Base-by-base conservation (phyloP, 345 rosid genomes). In the Conringia planisiliqua region DNA sequence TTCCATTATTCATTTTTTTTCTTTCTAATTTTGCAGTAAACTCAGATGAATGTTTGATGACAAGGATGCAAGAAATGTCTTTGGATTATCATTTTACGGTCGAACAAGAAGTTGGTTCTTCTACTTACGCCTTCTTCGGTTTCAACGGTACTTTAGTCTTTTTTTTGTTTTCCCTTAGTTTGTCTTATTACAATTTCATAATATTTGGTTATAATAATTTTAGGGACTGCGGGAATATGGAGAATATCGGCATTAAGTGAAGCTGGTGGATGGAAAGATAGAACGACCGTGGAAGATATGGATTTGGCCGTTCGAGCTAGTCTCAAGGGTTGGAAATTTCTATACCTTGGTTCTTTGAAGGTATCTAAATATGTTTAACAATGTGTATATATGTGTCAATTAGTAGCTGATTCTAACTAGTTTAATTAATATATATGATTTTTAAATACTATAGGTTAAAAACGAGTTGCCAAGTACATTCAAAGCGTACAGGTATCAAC, bases 201-300 rank as follows among this genome's bases (percentile, higher is more conserved):
- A 29, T 14, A 10, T 40, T 18, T 73, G n/a, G 51, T 57, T 66
- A 17, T 1, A 56, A 46, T 33, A 17, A 67, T 38, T 3, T 24
- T 75, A 94, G 98, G 98, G 14, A 94, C 99, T 0, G 99, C 99
- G 1, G 99, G 99, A 7, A 83, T 95, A 12, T 95, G 99, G 99
- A 89, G 97, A 69, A 89, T 95, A 66, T 62, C 87, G 1, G 99
- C 99, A 51, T 62, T 95, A 30, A 90, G 80, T 54, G 99, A 95
- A 77, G 99, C 99, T 6, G 99, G 99, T 32, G 99, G 99, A 5
- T 95, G 99, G 99, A 92, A 95, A 81, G 99, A 95, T 39, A 85
- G 99, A 81, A 95, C 99, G 51, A 95, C 99, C 0, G 99, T 95
- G 40, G 99, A 95, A 74, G 99, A 95, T 54, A 95, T 95, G 99